Evolutionary conservation across 768 basidiomycete species (phyloP), one percentile per base, ranked within the genome.

Genomic region (Suillus subalutaceus): DNA sequence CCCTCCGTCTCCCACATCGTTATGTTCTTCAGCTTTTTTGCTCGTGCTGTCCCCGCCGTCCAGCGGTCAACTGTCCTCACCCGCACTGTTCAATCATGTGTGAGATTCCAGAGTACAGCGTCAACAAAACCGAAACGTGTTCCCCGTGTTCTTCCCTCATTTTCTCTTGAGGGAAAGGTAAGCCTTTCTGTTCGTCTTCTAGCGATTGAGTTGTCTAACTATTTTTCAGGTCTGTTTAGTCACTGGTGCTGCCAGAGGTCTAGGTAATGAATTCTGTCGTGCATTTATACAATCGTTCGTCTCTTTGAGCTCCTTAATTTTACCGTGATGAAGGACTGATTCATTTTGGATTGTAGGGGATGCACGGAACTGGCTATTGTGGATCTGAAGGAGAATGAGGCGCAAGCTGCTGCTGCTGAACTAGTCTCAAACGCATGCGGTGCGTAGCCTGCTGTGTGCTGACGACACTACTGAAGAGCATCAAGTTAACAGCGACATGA

Each of bases 161-260:
- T 97, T 73, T 94, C 93, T 12, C 85, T 97, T 82, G 82, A 87
- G 74, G 85, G 84, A 73, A 94, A 92, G 84, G 93, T 90, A 61
- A 69, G 77, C 7, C 13, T 32, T 32, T 32, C 53, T 23, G 30
- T 7, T n/a, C 37, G 48, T 6, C 16, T 59, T 43, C 37, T 65
- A 16, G 64, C 35, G 16, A 41, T 43, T 37, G 65, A 40, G 18
- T 53, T 40, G 23, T 60, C 37, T 64, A 67, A 43, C 23, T 60
- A 30, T 13, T 60, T 35, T 23, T 8, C 73, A 97, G 90, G 94
- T 95, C 63, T 94, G 93, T 79, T 81, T 96, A 71, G 89, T 99
- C 61, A 99, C 97, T 46, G 97, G 97, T 56, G 97, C 90, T 63
- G 97, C 96, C 15, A 85, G 92, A 72, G 97, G 97, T 8, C 81